These are phyloP conservation scores for Sporothrix schenckii DNA, from an alignment of 2,329 filamentous ascomycete genomes.

Conservation along the genomic window DNA sequence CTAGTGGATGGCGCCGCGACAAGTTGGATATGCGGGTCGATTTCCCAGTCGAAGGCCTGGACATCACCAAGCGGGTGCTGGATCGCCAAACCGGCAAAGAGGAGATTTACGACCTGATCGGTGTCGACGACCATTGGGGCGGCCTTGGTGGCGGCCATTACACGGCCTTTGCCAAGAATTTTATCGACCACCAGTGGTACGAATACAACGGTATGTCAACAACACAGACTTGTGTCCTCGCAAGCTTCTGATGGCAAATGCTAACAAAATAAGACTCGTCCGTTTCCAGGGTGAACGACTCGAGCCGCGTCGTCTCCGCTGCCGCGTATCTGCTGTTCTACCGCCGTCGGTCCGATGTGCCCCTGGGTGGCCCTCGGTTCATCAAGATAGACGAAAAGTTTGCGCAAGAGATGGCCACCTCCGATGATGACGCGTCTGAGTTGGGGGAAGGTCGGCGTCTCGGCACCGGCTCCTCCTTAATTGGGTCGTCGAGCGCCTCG, in stretches of 20 bases:
- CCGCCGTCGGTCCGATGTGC: constrained; percentile 74
- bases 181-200: constrained; percentile 87
- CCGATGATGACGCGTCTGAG: constrained; percentile 48
- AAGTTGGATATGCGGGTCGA: constrained; percentile 91
- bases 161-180: constrained; percentile 92
- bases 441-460: constrained; percentile 84
- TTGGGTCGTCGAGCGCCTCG: constrained; percentile 90
- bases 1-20: constrained; percentile 76
- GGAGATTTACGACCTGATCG: constrained; percentile 89
- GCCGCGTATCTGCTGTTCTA: constrained; percentile 96
- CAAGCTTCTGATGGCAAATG: neutral
- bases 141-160: constrained; percentile 94
- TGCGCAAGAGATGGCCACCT: constrained; percentile 54
- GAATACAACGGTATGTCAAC: constrained; percentile 85
- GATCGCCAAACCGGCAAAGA: constrained; percentile 78
- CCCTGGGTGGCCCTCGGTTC: constrained; percentile 78
- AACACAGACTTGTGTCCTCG: neutral
- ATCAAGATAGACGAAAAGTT: constrained; percentile 69
- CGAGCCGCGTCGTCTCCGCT: constrained; percentile 66
- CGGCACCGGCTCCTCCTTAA: constrained; percentile 79
- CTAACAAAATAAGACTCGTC: constrained; percentile 64
- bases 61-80: constrained; percentile 78
- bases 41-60: constrained; percentile 85
- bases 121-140: constrained; percentile 93
- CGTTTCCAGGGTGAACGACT: constrained; percentile 64